phyloP scores from a whole-genome alignment of 257 asterid genomes.

The Thymus quinquecostatus region DNA sequence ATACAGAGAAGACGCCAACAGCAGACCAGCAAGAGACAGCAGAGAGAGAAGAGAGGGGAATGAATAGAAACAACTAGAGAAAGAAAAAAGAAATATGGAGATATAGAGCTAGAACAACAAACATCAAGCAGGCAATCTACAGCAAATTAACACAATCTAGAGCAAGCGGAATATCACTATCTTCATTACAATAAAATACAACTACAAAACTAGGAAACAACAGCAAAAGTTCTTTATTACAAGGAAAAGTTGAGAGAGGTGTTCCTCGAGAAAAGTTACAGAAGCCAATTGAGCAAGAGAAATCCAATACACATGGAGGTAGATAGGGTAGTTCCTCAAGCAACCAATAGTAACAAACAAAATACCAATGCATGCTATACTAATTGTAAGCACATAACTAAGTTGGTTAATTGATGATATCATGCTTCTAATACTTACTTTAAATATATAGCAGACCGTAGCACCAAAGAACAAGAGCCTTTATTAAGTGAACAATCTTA shows the following conservation, averaged over 20 bases:
- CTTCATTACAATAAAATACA: slow-evolving; percentile 2
- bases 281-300: slow-evolving; percentile 22
- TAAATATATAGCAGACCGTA: too few relatives aligned
- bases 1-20: slow-evolving; percentile 71
- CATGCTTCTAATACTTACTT: not conserved
- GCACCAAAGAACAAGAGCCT: too few relatives aligned
- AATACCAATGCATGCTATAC: not conserved
- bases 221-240: slow-evolving; percentile 9
- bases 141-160: slow-evolving; percentile 25
- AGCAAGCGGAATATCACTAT: slow-evolving; percentile 18
- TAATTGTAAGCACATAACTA: too few relatives aligned
- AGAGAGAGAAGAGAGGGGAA: slow-evolving; percentile 85
- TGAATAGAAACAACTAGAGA: slow-evolving; percentile 67
- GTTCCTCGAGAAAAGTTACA: not conserved
- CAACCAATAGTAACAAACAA: slow-evolving; percentile 12
- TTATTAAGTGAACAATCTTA: too few relatives aligned
- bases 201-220: not conserved
- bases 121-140: slow-evolving; percentile 36
- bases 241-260: not conserved
- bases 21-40: slow-evolving; percentile 86
- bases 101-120: slow-evolving; percentile 36
- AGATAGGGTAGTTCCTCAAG: slow-evolving; percentile 3
- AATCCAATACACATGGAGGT: slow-evolving; percentile 16
- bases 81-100: slow-evolving; percentile 51
- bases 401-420: not conserved